Evolutionary conservation across 1,139 yeast genomes (phyloP).

Genomic region (Magnusiomyces suaveolens): DNA sequence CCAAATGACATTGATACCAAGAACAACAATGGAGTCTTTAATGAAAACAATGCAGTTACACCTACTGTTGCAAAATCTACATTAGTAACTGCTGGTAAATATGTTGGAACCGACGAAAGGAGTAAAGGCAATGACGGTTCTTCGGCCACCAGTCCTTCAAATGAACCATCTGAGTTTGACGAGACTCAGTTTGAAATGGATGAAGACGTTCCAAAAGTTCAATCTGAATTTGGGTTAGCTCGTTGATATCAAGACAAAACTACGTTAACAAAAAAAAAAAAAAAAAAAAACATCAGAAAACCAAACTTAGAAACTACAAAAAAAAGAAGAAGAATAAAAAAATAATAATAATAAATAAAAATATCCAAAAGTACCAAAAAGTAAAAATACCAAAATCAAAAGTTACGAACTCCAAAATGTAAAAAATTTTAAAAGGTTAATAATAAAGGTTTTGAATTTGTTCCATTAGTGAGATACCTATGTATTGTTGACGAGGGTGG

Average conservation of each 20-base stretch:
- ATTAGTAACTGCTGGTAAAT: neutral
- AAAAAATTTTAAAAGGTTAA: no score
- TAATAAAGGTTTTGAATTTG: no score
- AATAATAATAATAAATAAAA: no score
- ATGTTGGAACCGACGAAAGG: neutral
- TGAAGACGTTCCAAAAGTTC: conserved; percentile 2
- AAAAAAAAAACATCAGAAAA: neutral
- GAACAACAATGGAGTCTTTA: neutral
- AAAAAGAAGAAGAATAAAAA: no score
- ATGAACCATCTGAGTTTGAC: conserved; percentile 3
- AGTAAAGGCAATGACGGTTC: neutral
- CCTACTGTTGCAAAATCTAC: neutral
- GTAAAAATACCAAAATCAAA: no score
- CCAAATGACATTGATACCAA: neutral
- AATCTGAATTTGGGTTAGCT: neutral
- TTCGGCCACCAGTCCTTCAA: neutral
- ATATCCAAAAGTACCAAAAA: no score
- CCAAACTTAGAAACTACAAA: no score
- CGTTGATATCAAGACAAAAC: neutral
- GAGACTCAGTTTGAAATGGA: conserved; percentile 6
- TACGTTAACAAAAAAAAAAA: no score
- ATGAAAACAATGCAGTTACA: neutral
- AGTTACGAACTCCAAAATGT: no score
- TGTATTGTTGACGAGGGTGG: no score
- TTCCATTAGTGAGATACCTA: no score